phyloP scores from a whole-genome alignment of 176 grass and related monocot genomes.

The Rhynchospora breviuscula region DNA sequence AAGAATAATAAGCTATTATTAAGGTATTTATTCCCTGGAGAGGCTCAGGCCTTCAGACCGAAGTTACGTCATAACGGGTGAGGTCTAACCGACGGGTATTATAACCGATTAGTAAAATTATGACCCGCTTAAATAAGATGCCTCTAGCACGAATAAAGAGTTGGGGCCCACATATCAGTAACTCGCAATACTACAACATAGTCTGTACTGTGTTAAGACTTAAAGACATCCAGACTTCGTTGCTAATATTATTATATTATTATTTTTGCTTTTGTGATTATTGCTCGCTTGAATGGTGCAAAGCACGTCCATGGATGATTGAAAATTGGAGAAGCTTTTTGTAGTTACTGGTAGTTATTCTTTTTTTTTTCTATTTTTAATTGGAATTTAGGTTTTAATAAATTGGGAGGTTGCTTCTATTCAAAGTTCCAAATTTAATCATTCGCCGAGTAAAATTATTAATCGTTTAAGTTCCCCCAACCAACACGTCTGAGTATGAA shows the following conservation, averaged over 20 bases:
- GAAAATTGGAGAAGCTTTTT: neutral
- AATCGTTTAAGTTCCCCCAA: neutral
- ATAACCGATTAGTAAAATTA: neutral
- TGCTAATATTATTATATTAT: neutral
- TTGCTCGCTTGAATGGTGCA: constrained; percentile 3
- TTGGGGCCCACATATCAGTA: neutral
- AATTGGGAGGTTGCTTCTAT: neutral
- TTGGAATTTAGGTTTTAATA: neutral
- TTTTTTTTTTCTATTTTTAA: neutral
- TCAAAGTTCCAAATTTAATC: neutral
- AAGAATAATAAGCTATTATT: neutral
- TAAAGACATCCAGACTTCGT: neutral
- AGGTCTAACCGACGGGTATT: neutral
- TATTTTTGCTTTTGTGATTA: neutral
- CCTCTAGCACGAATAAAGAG: neutral
- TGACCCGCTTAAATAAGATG: neutral
- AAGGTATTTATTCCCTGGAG: neutral
- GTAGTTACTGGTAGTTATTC: neutral
- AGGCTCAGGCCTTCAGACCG: too few species aligned
- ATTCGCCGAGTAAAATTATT: neutral
- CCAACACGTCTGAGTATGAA: neutral
- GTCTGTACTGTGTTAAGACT: neutral
- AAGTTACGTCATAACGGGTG: neutral
- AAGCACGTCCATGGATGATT: constrained; percentile 1
- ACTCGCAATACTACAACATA: neutral